phyloP scores from a whole-genome alignment of 129 eudicot genomes.

The Helianthus tuberosus region DNA sequence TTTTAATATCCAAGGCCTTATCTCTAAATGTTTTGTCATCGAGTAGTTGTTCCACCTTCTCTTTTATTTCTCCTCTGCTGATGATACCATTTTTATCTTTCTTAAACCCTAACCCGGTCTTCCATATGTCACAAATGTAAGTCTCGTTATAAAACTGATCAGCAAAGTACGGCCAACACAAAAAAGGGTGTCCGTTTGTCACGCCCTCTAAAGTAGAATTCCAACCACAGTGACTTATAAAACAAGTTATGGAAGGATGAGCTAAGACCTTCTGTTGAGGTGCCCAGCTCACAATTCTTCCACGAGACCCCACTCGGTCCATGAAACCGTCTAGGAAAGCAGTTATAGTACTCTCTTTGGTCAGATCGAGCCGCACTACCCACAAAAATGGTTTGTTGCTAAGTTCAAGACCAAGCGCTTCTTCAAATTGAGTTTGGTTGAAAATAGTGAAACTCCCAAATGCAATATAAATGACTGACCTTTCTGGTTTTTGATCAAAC shows the following conservation, averaged over 20 bases:
- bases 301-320: slow-evolving; percentile 41
- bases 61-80: slow-evolving; percentile 38
- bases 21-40: slow-evolving; percentile 23
- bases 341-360: neutral
- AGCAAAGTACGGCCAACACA: slow-evolving; percentile 75
- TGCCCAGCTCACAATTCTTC: slow-evolving; percentile 57
- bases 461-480: slow-evolving; percentile 55
- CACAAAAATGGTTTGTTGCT: slow-evolving; percentile 48
- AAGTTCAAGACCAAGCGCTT: slow-evolving; percentile 62
- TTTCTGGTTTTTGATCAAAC: slow-evolving; percentile 51
- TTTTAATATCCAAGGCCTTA: slow-evolving; percentile 39
- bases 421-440: slow-evolving; percentile 45
- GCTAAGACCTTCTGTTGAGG: slow-evolving; percentile 58
- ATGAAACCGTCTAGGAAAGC: slow-evolving; percentile 40
- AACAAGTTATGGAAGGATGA: slow-evolving; percentile 65
- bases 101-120: slow-evolving; percentile 44
- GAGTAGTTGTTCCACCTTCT: slow-evolving; percentile 49
- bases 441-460: slow-evolving; percentile 56
- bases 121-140: slow-evolving; percentile 60
- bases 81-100: slow-evolving; percentile 47
- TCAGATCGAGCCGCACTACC: slow-evolving; percentile 58
- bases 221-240: slow-evolving; percentile 75
- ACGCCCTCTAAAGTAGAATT: slow-evolving; percentile 61
- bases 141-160: slow-evolving; percentile 56
- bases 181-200: slow-evolving; percentile 56